phyloP scores from a whole-genome alignment of 2,329 filamentous ascomycete genomes.

The Pseudocercospora pini-densiflorae region DNA sequence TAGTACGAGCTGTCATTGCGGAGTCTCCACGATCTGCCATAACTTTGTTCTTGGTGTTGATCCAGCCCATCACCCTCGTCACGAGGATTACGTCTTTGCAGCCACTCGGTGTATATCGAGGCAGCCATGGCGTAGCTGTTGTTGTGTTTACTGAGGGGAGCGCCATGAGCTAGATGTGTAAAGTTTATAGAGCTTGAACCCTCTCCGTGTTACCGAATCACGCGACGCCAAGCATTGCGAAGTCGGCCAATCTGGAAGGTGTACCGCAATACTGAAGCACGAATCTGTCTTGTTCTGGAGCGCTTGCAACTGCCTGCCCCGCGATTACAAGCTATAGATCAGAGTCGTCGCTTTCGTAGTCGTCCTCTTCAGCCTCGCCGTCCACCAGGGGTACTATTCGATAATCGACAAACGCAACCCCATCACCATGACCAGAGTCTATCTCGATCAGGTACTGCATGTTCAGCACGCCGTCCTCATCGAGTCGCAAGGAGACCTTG shows the following conservation, averaged over 20 bases:
- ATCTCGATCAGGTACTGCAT: constrained; percentile 96
- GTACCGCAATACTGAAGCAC: neutral
- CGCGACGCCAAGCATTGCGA: neutral
- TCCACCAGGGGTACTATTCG: constrained; percentile 75
- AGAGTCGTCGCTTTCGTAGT: constrained; percentile 23
- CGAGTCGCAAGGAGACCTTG: constrained; percentile 89
- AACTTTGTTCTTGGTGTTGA: neutral
- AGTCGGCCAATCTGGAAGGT: neutral
- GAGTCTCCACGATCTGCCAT: neutral
- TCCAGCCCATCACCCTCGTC: neutral
- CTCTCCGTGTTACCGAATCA: neutral
- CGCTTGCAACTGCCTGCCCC: neutral
- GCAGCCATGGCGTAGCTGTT: constrained; percentile 2
- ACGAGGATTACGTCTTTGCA: neutral
- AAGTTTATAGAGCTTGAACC: neutral
- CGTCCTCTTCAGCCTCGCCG: constrained; percentile 50
- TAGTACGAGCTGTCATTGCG: neutral
- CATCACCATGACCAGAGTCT: constrained; percentile 52
- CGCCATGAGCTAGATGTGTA: neutral
- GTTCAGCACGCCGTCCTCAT: constrained; percentile 87
- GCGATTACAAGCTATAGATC: neutral
- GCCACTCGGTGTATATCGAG: neutral
- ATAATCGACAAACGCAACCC: constrained; percentile 78
- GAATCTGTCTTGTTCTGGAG: neutral
- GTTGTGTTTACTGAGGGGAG: neutral